Evolutionary conservation across 2,329 filamentous ascomycete species (phyloP), one percentile per base, ranked within the genome.

Genomic region (Phaeosphaeria sp.): DNA sequence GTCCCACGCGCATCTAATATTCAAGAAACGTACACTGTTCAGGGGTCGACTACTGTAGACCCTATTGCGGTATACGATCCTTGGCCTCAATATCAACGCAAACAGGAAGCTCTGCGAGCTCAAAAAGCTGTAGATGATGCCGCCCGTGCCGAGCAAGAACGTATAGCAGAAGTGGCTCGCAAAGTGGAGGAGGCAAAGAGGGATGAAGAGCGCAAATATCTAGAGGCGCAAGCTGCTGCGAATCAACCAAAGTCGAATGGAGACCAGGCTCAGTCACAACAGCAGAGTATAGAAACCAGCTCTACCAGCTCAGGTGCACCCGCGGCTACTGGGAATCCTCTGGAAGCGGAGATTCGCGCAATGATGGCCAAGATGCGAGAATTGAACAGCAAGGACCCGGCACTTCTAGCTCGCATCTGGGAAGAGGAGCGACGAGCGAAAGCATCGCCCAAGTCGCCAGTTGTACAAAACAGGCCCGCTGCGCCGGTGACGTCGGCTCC

Each of bases 321-420:
- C 0, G 21, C 22, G 23, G 55, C 42, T 17, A 21, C 47, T 18
- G 65, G 66, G 10, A 75, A 76, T 39, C 75, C 75, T 21, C 79
- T 84, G 50, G 84, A 83, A 59, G 71, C 74, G 1, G 81, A 85
- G 64, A 84, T 86, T 72, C 80, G 82, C 55, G 76, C 77, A 1
- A 82, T 86, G 79, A 83, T 87, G 72, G 80, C 83, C 36, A 85
- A 83, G 63, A 86, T 87, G 83, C 78, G 84, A 41, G 81, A 86
- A 59, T 81, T 85, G 57, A 85, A 86, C 58, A 73, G 74, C 23
- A 82, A 83, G 64, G 83, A 87, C 62, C 85, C 85, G 3, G 73
- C 75, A 11, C 76, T 85, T 55, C 81, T 87, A 50, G 81, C 83
- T 22, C 80, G 79, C 63, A 79, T 87, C 9, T 86, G 84, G 84